These are phyloP conservation scores for Pseudoperonospora humuli DNA, from an alignment of 352 stramenopile genomes.

Conservation along the genomic window DNA sequence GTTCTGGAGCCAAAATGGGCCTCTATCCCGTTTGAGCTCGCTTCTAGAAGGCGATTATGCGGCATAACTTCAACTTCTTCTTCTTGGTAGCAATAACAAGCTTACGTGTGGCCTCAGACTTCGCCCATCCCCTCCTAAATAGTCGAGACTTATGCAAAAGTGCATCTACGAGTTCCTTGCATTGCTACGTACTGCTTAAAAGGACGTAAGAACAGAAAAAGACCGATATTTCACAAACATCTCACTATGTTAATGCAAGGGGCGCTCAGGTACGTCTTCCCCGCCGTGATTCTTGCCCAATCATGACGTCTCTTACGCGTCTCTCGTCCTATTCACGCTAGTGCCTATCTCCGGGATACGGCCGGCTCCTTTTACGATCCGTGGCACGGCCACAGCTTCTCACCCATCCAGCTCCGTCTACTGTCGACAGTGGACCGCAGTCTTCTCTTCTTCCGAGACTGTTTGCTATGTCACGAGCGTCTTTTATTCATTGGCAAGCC, in stretches of 20 bases:
- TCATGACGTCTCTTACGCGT: neutral
- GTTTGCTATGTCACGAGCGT: slow-evolving; percentile 42
- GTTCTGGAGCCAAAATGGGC: too few relatives aligned
- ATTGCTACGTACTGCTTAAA: too few relatives aligned
- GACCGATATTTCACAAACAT: neutral
- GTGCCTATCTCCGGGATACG: slow-evolving; percentile 36
- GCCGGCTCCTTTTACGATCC: slow-evolving; percentile 35
- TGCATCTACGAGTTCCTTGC: too few relatives aligned
- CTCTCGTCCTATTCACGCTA: slow-evolving; percentile 4
- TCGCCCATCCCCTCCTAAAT: too few relatives aligned
- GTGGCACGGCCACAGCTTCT: slow-evolving; percentile 56
- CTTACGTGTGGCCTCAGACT: too few relatives aligned
- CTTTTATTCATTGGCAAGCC: slow-evolving; percentile 28
- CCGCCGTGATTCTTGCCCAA: neutral
- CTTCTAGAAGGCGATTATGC: too few relatives aligned
- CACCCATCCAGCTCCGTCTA: slow-evolving; percentile 16
- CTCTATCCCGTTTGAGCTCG: too few relatives aligned
- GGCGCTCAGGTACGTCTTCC: slow-evolving; percentile 28
- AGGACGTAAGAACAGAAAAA: too few relatives aligned
- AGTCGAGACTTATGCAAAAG: too few relatives aligned
- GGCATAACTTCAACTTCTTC: too few relatives aligned
- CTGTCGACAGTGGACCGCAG: slow-evolving; percentile 46
- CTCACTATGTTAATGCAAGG: slow-evolving; percentile 21
- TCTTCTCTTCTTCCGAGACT: slow-evolving; percentile 57
- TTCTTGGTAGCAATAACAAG: too few relatives aligned